Evolutionary conservation across 75 land plant genomes (phyloP).

Genomic region (Pinus taeda): DNA sequence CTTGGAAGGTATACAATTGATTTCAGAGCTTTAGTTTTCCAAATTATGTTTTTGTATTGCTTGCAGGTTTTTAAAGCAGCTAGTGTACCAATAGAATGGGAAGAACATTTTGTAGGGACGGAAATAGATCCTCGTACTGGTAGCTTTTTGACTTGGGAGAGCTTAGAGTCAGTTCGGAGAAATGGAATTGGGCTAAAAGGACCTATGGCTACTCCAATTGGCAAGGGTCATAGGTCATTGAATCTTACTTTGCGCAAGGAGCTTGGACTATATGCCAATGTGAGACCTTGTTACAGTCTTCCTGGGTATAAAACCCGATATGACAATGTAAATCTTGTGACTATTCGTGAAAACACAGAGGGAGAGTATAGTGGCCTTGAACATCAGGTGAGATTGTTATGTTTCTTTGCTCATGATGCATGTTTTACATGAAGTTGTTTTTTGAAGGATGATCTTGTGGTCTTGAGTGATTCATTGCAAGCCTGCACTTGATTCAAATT

Average conservation of each 20-base stretch:
- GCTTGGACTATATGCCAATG: slow-evolving; percentile 96
- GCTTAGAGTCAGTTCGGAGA: slow-evolving; percentile 88
- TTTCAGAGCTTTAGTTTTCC: neutral
- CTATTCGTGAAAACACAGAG: slow-evolving; percentile 97
- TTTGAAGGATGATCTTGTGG: neutral
- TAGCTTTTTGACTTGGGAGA: slow-evolving; percentile 96
- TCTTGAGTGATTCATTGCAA: neutral
- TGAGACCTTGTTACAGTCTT: slow-evolving; percentile 94
- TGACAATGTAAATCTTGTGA: slow-evolving; percentile 88
- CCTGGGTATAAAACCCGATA: slow-evolving; percentile 96
- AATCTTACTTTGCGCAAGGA: slow-evolving; percentile 94
- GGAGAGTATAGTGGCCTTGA: slow-evolving; percentile 99
- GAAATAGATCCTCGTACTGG: slow-evolving; percentile 85
- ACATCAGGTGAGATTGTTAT: slow-evolving; percentile 73
- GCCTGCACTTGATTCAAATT: neutral
- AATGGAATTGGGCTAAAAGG: slow-evolving; percentile 93
- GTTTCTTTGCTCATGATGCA: neutral
- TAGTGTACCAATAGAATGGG: slow-evolving; percentile 82
- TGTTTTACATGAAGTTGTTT: neutral
- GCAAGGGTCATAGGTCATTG: slow-evolving; percentile 94
- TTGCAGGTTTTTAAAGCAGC: slow-evolving; percentile 61
- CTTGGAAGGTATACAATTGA: neutral
- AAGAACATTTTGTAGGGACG: slow-evolving; percentile 78
- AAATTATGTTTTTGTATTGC: neutral
- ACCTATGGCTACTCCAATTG: slow-evolving; percentile 99